Base-by-base conservation (phyloP, 257 asterid genomes). In the Nemophila menziesii region DNA sequence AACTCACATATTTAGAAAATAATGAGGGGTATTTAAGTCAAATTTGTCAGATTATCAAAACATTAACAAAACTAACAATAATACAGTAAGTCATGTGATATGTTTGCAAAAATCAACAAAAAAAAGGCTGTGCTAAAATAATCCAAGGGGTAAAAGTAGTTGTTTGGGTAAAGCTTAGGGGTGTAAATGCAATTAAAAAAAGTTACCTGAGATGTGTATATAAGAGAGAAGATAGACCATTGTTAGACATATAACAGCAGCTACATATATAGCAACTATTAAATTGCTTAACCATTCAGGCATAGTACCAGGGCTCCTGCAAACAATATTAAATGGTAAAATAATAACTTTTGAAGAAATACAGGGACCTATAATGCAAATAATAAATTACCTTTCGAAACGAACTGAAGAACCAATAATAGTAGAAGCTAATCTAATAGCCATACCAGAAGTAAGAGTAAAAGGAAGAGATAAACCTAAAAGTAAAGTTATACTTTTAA, bases 261-360 rank as follows among this genome's bases (percentile, higher is more conserved):
- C 77, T 48, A 80, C 43, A 55, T 81, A 60, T 46, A 72, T 5
- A 8, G 94, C 96, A 55, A 85, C 18, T 44, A 77, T 44, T 46
- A 74, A 11, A 62, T 62, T 79, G 19, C 48, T 68, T 56, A 81
- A 49, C 93, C 93, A 85, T 18, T 85, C 94, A 3, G 96, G 86
- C 44, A 58, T 68, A 51, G 87, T 57, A 40, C 98, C 98, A 22
- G 96, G 98, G 56, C 61, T 79, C 73, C 98, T 89, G 84, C 66
- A 57, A 59, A 49, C 22, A 55, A 26, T 48, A 19, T 12, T 11
- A 40, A 40, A n/a, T 17, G 23, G 46, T 41, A 41, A 41, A 18
- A 9, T 29, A 29, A 10, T 29, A 29, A 41, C 46, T 41, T 20
- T 40, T 16, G 15, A 41, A 2, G 12, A 12, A 19, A 16, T 5